Conservation (phyloP, 2,329 filamentous ascomycete species). For the Hymenoscyphus scutula region DNA sequence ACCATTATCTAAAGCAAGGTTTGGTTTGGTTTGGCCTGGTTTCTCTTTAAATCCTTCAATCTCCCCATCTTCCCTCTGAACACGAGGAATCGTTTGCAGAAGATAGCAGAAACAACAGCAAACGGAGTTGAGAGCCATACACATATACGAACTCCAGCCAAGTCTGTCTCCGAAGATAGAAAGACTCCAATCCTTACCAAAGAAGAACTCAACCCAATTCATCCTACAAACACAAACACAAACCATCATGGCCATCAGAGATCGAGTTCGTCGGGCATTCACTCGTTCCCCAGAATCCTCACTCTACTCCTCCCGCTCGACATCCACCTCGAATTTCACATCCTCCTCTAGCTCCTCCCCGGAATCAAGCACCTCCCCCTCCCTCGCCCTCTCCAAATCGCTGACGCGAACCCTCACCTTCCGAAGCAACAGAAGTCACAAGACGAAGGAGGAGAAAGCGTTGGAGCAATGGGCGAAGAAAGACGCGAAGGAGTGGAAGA, state of each 20-base stretch:
- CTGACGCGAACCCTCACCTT: slow-evolving; percentile 21
- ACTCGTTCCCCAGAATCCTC: slow-evolving; percentile 4
- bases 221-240: not conserved
- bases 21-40: not conserved
- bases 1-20: not conserved
- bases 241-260: slow-evolving; percentile 20
- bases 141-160: not conserved
- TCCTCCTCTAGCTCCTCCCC: slow-evolving; percentile 10
- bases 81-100: not conserved
- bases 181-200: not conserved
- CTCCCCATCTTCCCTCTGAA: not conserved
- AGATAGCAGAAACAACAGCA: not conserved
- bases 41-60: not conserved
- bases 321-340: slow-evolving; percentile 5
- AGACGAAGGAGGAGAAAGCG: slow-evolving; percentile 14
- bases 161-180: not conserved
- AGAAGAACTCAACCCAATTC: not conserved
- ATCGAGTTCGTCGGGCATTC: slow-evolving; percentile 20
- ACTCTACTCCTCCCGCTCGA: slow-evolving; percentile 8
- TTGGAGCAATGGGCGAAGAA: slow-evolving; percentile 23
- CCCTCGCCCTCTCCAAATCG: slow-evolving; percentile 7
- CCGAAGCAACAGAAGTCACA: slow-evolving; percentile 1
- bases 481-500: slow-evolving; percentile 23
- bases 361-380: slow-evolving; percentile 5
- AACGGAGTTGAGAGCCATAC: not conserved